A percentile compares a stretch with the other conserved stretches of the same genome.
Conservation (phyloP, 1,139 yeast genomes). For the Blastobotrys apis region DNA sequence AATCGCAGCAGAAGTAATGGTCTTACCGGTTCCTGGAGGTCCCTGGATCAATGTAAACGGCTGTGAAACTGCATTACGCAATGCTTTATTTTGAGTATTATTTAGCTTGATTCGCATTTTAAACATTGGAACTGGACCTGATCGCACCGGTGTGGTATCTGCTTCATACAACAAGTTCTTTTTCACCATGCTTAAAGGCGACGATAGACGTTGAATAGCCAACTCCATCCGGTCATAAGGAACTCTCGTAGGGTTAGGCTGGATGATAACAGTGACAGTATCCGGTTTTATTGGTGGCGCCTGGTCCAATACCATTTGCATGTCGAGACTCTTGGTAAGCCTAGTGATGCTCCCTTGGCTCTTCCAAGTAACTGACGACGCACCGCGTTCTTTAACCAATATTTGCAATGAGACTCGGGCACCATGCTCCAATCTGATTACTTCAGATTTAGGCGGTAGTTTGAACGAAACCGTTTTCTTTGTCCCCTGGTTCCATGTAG, state of each 20-base stretch:
- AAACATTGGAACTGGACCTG: background rate
- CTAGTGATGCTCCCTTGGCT: no score
- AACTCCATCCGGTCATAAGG: slow-evolving; percentile 5
- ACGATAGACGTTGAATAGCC: no score
- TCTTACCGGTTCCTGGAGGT: slow-evolving; percentile 96
- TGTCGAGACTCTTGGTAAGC: no score
- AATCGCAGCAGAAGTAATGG: slow-evolving; percentile 88
- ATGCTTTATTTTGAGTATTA: slow-evolving; percentile 74
- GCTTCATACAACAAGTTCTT: no score
- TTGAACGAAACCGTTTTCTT: no score
- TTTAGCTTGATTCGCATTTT: slow-evolving; percentile 45
- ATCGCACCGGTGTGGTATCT: background rate
- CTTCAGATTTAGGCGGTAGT: no score
- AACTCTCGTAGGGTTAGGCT: background rate
- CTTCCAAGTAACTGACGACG: no score
- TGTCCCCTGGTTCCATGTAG: no score
- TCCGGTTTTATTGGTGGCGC: background rate
- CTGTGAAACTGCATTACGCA: slow-evolving; percentile 59
- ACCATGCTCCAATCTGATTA: no score
- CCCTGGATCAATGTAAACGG: slow-evolving; percentile 91
- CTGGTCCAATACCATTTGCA: background rate
- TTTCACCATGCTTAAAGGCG: no score
- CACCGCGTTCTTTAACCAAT: no score
- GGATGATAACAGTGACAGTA: background rate
- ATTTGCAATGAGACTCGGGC: no score